Percentiles rank a stretch among this genome's conserved stretches.
Conservation (phyloP, 31 red algal genomes). For the Asparagopsis taxiformis region DNA sequence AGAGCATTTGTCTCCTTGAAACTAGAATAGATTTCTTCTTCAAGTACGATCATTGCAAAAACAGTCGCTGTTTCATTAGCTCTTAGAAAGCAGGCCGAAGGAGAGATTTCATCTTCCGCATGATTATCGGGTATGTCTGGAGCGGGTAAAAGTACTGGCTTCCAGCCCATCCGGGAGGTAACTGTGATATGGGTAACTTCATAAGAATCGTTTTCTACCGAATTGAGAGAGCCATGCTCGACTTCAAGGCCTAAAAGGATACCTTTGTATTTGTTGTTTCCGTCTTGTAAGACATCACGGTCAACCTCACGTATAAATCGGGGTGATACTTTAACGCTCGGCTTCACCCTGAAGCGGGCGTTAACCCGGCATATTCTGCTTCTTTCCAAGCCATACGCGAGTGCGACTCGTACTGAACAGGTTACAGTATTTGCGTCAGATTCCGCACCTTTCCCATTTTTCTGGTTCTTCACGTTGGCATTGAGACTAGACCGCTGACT, state of each 20-base stretch:
- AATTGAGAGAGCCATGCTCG: conserved; percentile 43
- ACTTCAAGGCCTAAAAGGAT: conserved; percentile 56
- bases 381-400: conserved; percentile 38
- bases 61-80: conserved; percentile 68
- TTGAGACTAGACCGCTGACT: too few relatives aligned
- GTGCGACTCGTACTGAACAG: conserved; percentile 12
- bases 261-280: conserved; percentile 13
- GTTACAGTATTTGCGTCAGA: conserved; percentile 6
- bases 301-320: conserved; percentile 50
- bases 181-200: conserved; percentile 41
- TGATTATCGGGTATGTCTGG: conserved; percentile 9
- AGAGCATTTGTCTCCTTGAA: not conserved
- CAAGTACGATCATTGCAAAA: conserved; percentile 49
- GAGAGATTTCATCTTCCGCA: conserved; percentile 16
- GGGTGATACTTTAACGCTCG: conserved; percentile 52
- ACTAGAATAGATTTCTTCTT: conserved; percentile 5
- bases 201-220: conserved; percentile 34
- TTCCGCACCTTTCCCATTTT: not conserved
- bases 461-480: conserved; percentile 13
- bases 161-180: conserved; percentile 45
- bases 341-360: conserved; percentile 30
- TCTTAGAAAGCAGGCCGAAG: conserved; percentile 20
- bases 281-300: not conserved
- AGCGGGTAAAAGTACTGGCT: conserved; percentile 28
- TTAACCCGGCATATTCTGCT: conserved; percentile 25